phyloP scores from a whole-genome alignment of 2,329 filamentous ascomycete genomes.

The Fusarium sp. region DNA sequence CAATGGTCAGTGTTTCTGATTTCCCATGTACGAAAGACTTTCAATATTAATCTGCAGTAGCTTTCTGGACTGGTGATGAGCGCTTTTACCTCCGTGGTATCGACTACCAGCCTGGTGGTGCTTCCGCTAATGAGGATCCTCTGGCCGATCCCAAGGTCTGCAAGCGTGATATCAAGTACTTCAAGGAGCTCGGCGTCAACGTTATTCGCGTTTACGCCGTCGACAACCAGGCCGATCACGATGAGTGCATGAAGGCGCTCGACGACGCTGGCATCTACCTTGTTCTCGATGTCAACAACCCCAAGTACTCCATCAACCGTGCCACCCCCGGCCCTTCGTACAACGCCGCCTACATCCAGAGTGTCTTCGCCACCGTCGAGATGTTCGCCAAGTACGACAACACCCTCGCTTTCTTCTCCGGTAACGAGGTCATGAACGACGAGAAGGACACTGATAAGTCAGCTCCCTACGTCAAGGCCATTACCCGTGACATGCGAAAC shows the following conservation, averaged over 20 bases:
- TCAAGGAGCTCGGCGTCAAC: conserved; percentile 89
- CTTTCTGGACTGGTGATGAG: conserved; percentile 64
- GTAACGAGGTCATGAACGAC: conserved; percentile 83
- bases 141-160: conserved; percentile 77
- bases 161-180: conserved; percentile 82
- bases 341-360: conserved; percentile 85
- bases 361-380: conserved; percentile 89
- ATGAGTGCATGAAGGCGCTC: conserved; percentile 84
- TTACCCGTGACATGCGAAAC: conserved; percentile 79
- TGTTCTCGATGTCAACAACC: conserved; percentile 90
- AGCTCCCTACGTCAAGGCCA: conserved; percentile 81
- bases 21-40: not conserved
- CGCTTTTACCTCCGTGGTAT: conserved; percentile 71
- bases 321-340: conserved; percentile 80
- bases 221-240: conserved; percentile 85
- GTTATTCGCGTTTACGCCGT: conserved; percentile 92
- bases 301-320: conserved; percentile 88
- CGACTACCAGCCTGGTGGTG: conserved; percentile 72
- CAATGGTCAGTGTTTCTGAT: conserved; percentile 59
- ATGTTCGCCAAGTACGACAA: conserved; percentile 85
- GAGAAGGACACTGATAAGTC: conserved; percentile 69
- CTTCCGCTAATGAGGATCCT: conserved; percentile 72
- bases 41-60: conserved; percentile 48
- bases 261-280: conserved; percentile 91
- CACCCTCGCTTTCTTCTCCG: conserved; percentile 86